A percentile compares a stretch with the other conserved stretches of the same genome.
Evolutionary conservation across 225 moss, liverwort and hornwort genomes (phyloP).

Genomic region (Takakia lepidozioides): DNA sequence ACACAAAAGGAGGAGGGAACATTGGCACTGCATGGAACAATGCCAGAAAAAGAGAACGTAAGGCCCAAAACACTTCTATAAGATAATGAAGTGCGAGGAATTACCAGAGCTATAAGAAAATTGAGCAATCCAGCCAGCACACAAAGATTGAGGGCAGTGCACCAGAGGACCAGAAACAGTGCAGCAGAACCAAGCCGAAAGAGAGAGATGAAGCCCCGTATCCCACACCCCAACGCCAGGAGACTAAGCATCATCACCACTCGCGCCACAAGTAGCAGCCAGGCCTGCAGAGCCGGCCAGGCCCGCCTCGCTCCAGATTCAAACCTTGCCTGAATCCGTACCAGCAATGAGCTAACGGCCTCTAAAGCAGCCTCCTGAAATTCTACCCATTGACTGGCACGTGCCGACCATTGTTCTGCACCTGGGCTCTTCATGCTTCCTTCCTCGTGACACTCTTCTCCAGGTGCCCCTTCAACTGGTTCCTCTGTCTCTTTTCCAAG

Average conservation of each 20-base stretch:
- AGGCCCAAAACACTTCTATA: too few relatives aligned
- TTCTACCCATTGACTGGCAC: constrained; percentile 24
- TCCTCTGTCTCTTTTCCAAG: too few relatives aligned
- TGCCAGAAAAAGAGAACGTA: not conserved
- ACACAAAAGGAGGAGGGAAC: not conserved
- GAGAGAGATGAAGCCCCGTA: constrained; percentile 70
- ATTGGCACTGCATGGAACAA: not conserved
- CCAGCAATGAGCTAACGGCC: constrained; percentile 36
- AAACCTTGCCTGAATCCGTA: constrained; percentile 38
- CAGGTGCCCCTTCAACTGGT: too few relatives aligned
- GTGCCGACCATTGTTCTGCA: constrained; percentile 20
- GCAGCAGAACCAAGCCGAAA: constrained; percentile 83
- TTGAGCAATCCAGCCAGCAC: constrained; percentile 68
- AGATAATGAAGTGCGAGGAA: too few relatives aligned
- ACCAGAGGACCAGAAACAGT: constrained; percentile 83
- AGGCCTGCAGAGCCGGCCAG: constrained; percentile 63
- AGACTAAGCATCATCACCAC: constrained; percentile 65
- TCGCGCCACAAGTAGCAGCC: constrained; percentile 46
- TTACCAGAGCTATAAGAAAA: constrained; percentile 59
- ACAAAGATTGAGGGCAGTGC: constrained; percentile 65
- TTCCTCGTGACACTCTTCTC: too few relatives aligned
- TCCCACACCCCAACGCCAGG: constrained; percentile 61
- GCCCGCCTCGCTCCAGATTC: constrained; percentile 25
- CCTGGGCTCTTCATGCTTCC: too few relatives aligned
- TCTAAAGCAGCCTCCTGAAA: constrained; percentile 44